Base-by-base conservation (phyloP, 176 grass and related monocot genomes). In the Canna indica region DNA sequence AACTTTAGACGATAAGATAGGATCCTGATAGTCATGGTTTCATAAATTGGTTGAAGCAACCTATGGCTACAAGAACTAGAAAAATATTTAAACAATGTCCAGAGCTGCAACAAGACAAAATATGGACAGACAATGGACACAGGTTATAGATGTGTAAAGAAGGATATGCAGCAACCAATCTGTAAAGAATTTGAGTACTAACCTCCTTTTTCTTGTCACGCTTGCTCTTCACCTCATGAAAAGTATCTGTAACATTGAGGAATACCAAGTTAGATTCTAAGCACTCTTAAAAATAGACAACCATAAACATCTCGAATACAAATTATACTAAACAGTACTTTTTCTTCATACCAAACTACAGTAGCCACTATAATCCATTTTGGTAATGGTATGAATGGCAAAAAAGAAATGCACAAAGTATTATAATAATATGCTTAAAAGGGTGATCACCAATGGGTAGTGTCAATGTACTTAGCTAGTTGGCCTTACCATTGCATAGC, bases 121-220 rank as follows among this genome's bases (percentile, higher is more conserved):
- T 24, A 7, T 5, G 2, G 26, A 33, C 59, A 41, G 74, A 20
- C 20, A 34, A 72, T 73, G n/a, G n/a, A n/a, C 42, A 44, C 38
- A 31, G n/a, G 20, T 15, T 20, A 34, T 7, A 39, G 63, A 7
- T n/a, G 12, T 11, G 18, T 10, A 39, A 1, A 66, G 13, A 4
- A 66, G 38, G 34, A 38, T 32, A 53, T 59, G 70, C 10, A 15
- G 20, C 59, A 75, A 41, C 17, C 32, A 65, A 29, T 27, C 33
- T 76, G 47, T 29, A 72, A 70, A 6, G 50, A 84, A 58, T 63
- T 30, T 35, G 11, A 8, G 17, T 24, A 54, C 58, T 60, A 28
- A 91, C 88, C 88, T 91, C 85, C 54, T 91, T 91, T 83, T 85
- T 88, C 80, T 81, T 91, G 67, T 77, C 82, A 27, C 85, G 88